Evolutionary conservation across 2,329 filamentous ascomycete species (phyloP).

Genomic region (Plenodomus biglobosus): DNA sequence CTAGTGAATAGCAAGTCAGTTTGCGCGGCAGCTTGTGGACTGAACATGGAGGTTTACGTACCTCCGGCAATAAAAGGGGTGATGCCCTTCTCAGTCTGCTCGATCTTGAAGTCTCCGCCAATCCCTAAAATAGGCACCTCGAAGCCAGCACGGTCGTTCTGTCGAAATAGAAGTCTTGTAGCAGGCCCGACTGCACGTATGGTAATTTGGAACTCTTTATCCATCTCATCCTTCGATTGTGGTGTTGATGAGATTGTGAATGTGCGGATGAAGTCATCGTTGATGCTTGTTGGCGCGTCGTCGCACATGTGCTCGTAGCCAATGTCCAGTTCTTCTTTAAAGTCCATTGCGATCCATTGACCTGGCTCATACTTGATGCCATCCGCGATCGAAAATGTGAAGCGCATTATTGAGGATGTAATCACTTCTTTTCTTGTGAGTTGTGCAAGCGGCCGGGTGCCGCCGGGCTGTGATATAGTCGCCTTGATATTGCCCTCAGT

Average conservation of each 20-base stretch:
- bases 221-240: background rate
- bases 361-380: constrained; percentile 62
- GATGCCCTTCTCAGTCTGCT: constrained; percentile 37
- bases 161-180: constrained; percentile 65
- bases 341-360: constrained; percentile 77
- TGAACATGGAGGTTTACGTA: background rate
- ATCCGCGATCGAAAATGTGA: constrained; percentile 56
- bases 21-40: too few species aligned
- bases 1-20: background rate
- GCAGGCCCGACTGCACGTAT: constrained; percentile 68
- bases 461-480: background rate
- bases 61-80: constrained; percentile 72
- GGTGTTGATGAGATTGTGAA: constrained; percentile 75
- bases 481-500: constrained; percentile 55
- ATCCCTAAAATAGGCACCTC: constrained; percentile 72
- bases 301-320: constrained; percentile 86
- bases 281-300: constrained; percentile 74
- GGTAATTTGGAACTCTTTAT: constrained; percentile 69
- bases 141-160: constrained; percentile 56
- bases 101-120: constrained; percentile 63
- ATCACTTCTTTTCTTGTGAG: constrained; percentile 62
- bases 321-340: constrained; percentile 65
- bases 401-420: constrained; percentile 68
- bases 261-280: constrained; percentile 81
- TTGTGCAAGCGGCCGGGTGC: constrained; percentile 50